phyloP scores from a whole-genome alignment of 805 yeast species.

The Brettanomyces nanus region DNA sequence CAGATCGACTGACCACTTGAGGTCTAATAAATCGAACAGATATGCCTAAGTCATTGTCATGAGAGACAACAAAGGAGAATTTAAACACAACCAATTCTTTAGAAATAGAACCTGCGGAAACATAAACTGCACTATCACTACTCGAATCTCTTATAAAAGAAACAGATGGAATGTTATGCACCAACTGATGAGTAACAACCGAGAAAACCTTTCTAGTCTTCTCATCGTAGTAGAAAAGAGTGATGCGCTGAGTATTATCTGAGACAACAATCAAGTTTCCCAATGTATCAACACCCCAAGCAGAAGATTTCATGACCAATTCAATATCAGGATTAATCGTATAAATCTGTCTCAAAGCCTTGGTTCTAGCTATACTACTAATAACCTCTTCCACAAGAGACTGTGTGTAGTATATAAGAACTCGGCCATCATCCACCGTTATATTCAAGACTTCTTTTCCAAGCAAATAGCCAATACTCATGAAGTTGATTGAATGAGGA shows the following conservation, averaged over 20 bases:
- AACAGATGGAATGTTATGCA: conserved; percentile 52
- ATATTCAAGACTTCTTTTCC: conserved; percentile 36
- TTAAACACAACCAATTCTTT: conserved; percentile 34
- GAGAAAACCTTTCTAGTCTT: conserved; percentile 8
- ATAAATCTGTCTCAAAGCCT: background rate
- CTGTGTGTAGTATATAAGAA: conserved; percentile 29
- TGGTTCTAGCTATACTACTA: background rate
- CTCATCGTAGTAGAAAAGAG: conserved; percentile 29
- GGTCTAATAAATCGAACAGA: conserved; percentile 28
- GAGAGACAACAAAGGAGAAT: conserved; percentile 15
- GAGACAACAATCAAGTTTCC: conserved; percentile 36
- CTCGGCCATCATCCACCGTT: conserved; percentile 50
- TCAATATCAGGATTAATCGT: conserved; percentile 17
- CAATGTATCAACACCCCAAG: conserved; percentile 56
- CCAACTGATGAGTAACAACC: conserved; percentile 32
- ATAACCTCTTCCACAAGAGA: conserved; percentile 19
- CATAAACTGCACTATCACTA: conserved; percentile 19
- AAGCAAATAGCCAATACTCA: conserved; percentile 32
- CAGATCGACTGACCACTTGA: conserved; percentile 21
- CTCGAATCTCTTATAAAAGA: conserved; percentile 23
- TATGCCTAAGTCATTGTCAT: background rate
- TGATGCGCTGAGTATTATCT: conserved; percentile 44
- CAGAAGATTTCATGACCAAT: conserved; percentile 35
- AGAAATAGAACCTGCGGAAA: conserved; percentile 35
- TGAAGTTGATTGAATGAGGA: conserved; percentile 50